Conservation (phyloP, 164 flowering plant species). For the Dillenia turbinata region DNA sequence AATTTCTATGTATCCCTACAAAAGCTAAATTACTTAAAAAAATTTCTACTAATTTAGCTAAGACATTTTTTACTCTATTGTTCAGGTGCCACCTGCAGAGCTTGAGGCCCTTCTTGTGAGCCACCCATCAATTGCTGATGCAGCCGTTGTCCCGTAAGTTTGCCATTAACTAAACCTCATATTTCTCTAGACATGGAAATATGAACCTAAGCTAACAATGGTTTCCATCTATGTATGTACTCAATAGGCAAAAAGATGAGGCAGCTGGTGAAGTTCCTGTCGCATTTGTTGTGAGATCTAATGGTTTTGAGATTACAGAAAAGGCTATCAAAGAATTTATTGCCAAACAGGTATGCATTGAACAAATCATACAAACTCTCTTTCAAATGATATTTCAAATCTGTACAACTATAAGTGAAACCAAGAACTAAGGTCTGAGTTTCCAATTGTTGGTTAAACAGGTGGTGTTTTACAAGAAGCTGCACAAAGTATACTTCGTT, state of each 20-base stretch:
- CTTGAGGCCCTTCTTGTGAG: constrained; percentile 66
- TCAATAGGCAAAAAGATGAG: constrained; percentile 59
- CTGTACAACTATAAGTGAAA: neutral
- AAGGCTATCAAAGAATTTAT: constrained; percentile 63
- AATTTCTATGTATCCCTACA: too few species aligned
- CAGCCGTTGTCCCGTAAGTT: constrained; percentile 88
- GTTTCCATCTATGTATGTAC: neutral
- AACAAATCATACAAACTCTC: neutral
- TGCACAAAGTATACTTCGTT: constrained; percentile 65
- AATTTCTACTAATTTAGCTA: neutral
- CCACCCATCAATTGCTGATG: constrained; percentile 72
- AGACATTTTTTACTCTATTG: neutral
- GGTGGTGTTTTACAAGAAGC: constrained; percentile 83
- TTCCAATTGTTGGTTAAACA: constrained; percentile 13
- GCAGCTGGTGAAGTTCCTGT: constrained; percentile 87
- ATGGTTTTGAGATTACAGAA: constrained; percentile 54
- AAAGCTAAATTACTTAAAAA: too few species aligned
- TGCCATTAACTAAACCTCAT: neutral
- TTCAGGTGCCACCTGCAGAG: constrained; percentile 87
- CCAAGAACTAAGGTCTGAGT: neutral
- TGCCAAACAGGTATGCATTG: constrained; percentile 51
- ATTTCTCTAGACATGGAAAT: too few species aligned
- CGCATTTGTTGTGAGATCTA: constrained; percentile 66
- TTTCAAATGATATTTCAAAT: neutral
- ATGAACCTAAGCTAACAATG: neutral